These are phyloP conservation scores for Cokeromyces recurvatus DNA, from an alignment of 371 early-diverging fungal species.

Conservation along the genomic window DNA sequence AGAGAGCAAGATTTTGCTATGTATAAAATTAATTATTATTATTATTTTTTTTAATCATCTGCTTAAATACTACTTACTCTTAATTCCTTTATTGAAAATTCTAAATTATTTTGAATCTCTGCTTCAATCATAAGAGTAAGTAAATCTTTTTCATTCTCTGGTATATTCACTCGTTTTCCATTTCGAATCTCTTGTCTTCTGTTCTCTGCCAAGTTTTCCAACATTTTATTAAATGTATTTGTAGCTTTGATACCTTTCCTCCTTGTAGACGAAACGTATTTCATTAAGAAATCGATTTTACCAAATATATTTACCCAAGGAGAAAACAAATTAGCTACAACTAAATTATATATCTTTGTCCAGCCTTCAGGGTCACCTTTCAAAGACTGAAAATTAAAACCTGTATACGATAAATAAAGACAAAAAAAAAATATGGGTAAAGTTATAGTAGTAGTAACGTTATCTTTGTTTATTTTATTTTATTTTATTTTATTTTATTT, in stretches of 20 bases:
- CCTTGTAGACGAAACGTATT: constrained; percentile 4
- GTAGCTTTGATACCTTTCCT: neutral
- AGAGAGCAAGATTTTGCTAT: constrained; percentile 12
- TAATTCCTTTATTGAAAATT: constrained; percentile 15
- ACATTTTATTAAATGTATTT: constrained; percentile 7
- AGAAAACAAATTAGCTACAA: constrained; percentile 9
- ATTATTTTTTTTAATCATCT: neutral
- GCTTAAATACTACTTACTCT: constrained; percentile 3
- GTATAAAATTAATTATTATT: neutral
- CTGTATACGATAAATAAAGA: constrained; percentile 3
- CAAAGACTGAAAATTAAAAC: constrained; percentile 24
- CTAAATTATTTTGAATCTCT: constrained; percentile 15
- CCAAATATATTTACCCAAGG: constrained; percentile 8
- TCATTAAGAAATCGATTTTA: constrained; percentile 7
- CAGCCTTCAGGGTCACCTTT: constrained; percentile 26
- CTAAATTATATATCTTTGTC: constrained; percentile 19
- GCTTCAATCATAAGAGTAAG: constrained; percentile 37
- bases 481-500: neutral
- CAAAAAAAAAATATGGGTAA: neutral
- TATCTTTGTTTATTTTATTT: no score
- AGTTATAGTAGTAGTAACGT: neutral
- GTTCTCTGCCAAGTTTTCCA: constrained; percentile 1
- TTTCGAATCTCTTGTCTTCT: constrained; percentile 7
- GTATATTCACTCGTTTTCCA: neutral
- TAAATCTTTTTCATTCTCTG: constrained; percentile 42